Conservation (phyloP, 345 rosid species). For the Euclidium syriacum region DNA sequence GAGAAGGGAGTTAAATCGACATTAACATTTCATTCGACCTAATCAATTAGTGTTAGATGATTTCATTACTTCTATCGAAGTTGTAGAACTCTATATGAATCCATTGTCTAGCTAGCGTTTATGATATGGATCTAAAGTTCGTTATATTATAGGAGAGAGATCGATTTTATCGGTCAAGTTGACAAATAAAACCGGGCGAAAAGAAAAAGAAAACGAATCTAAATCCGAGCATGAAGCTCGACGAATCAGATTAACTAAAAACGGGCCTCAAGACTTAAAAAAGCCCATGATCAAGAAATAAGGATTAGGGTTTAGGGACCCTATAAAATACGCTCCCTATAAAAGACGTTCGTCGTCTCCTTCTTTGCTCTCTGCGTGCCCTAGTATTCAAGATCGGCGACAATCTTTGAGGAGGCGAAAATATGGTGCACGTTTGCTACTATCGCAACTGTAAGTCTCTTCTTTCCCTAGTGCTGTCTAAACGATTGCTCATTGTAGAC, state of each 20-base stretch:
- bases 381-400: slow-evolving; percentile 19
- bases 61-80: no score
- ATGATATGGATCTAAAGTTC: not conserved
- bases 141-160: no score
- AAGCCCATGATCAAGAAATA: not conserved
- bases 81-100: no score
- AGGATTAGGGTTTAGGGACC: slow-evolving; percentile 9
- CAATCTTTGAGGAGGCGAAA: slow-evolving; percentile 6
- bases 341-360: not conserved
- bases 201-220: not conserved
- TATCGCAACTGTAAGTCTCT: slow-evolving; percentile 45
- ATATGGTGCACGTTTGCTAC: slow-evolving; percentile 49
- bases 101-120: no score
- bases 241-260: no score
- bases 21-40: no score
- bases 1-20: no score
- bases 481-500: not conserved
- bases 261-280: not conserved
- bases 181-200: not conserved
- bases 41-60: no score
- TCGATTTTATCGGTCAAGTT: not conserved
- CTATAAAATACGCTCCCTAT: slow-evolving; percentile 20
- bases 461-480: not conserved
- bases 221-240: not conserved
- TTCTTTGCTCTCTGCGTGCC: not conserved